Conservation (phyloP, 768 basidiomycete species). For the Boletus rubroflammeus region DNA sequence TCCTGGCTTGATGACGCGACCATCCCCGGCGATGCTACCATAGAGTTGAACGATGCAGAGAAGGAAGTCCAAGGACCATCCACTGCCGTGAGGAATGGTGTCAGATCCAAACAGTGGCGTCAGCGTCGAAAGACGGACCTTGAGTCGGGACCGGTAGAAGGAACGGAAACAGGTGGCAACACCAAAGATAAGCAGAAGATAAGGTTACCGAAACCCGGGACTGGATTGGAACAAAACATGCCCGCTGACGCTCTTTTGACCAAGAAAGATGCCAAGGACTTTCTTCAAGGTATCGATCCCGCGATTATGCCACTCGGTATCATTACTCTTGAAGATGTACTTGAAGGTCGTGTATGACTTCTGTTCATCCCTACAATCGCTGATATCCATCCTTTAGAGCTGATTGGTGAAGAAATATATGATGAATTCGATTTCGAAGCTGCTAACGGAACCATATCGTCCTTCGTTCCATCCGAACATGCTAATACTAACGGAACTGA, state of each 20-base stretch:
- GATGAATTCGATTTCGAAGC: constrained; percentile 87
- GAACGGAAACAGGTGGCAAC: constrained; percentile 10
- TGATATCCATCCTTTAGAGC: constrained; percentile 45
- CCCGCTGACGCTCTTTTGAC: constrained; percentile 84
- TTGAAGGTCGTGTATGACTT: constrained; percentile 58
- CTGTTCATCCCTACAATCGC: neutral
- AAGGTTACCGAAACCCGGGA: constrained; percentile 33
- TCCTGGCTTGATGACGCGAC: constrained; percentile 35
- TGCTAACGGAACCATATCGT: constrained; percentile 51
- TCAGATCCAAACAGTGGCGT: constrained; percentile 9
- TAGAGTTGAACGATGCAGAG: constrained; percentile 18
- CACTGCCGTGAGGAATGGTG: constrained; percentile 12
- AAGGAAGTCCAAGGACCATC: constrained; percentile 12
- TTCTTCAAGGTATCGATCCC: constrained; percentile 78
- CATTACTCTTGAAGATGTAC: constrained; percentile 89
- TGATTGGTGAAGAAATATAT: constrained; percentile 91
- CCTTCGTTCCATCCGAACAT: constrained; percentile 35
- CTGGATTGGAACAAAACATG: constrained; percentile 73
- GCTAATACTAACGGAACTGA: constrained; percentile 29
- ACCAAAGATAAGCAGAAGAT: constrained; percentile 25
- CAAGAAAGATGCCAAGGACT: constrained; percentile 75
- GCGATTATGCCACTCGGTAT: constrained; percentile 84
- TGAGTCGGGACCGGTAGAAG: constrained; percentile 22
- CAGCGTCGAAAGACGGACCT: constrained; percentile 20
- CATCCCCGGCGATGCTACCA: constrained; percentile 21